Evolutionary conservation across 371 early-diverging fungal species (phyloP).

Genomic region (Apophysomyces trapeziformis): DNA sequence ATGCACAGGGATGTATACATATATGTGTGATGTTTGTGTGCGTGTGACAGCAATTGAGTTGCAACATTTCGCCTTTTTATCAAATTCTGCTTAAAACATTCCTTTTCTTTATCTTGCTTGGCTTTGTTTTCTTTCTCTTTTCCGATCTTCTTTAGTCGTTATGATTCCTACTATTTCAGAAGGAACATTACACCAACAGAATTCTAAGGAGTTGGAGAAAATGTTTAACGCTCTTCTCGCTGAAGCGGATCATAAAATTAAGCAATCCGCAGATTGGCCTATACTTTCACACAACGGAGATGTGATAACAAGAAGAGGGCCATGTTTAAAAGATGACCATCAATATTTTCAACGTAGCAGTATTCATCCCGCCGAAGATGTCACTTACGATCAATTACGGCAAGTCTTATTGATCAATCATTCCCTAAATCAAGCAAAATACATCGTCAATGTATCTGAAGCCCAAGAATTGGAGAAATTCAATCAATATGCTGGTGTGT

Average conservation of each 20-base stretch:
- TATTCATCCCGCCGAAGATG: conserved; percentile 12
- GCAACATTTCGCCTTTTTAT: too few relatives aligned
- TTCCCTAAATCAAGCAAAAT: conserved; percentile 25
- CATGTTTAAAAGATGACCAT: not conserved
- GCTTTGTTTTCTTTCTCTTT: too few relatives aligned
- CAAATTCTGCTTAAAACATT: too few relatives aligned
- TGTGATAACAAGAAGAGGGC: not conserved
- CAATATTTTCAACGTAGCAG: conserved; percentile 26
- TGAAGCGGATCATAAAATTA: not conserved
- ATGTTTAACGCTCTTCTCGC: not conserved
- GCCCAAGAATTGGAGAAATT: conserved; percentile 16
- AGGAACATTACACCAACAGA: not conserved
- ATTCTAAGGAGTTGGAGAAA: not conserved
- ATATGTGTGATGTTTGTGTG: too few relatives aligned
- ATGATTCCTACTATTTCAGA: conserved; percentile 1
- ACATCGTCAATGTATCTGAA: conserved; percentile 25
- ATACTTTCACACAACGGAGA: not conserved
- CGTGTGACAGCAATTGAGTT: too few relatives aligned
- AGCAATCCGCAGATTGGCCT: not conserved
- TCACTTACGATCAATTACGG: conserved; percentile 24
- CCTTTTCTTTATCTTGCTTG: too few relatives aligned
- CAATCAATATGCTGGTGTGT: conserved; percentile 24
- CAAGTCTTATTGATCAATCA: conserved; percentile 23
- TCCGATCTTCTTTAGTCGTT: too few relatives aligned
- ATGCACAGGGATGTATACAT: too few relatives aligned